Evolutionary conservation across 2,329 filamentous ascomycete genomes (phyloP).

Genomic region (Xylaria sp.): DNA sequence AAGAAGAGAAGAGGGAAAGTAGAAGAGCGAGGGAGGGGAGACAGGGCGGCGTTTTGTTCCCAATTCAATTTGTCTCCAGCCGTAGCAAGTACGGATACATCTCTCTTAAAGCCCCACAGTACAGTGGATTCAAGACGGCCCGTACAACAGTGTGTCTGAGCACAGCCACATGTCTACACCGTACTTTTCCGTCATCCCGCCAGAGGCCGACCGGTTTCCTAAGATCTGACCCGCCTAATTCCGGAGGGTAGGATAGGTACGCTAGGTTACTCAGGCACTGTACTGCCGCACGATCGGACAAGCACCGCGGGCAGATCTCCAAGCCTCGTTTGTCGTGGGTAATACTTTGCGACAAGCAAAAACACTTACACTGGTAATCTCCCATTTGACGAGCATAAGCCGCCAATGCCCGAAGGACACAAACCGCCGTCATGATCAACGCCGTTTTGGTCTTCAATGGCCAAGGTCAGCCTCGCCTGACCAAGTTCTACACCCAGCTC

Average conservation of each 20-base stretch:
- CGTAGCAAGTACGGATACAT: background rate
- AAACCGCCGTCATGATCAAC: conserved; percentile 81
- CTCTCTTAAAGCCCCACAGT: background rate
- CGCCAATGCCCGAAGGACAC: conserved; percentile 28
- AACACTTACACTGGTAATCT: conserved; percentile 4
- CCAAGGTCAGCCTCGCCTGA: conserved; percentile 93
- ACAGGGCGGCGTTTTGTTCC: conserved; percentile 26
- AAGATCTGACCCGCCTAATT: background rate
- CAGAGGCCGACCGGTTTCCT: background rate
- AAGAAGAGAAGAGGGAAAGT: conserved; percentile 22
- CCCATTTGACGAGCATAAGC: background rate
- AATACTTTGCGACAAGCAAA: conserved; percentile 27
- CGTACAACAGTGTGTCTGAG: background rate
- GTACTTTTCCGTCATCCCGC: conserved; percentile 12
- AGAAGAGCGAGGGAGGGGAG: conserved; percentile 34
- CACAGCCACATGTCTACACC: conserved; percentile 32
- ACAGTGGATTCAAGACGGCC: background rate
- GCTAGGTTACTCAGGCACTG: background rate
- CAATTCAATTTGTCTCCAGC: conserved; percentile 8
- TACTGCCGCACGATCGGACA: conserved; percentile 23
- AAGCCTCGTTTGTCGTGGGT: conserved; percentile 13
- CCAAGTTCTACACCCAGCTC: conserved; percentile 98
- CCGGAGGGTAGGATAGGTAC: background rate
- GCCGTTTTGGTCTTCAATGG: conserved; percentile 99
- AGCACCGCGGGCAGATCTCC: conserved; percentile 23